These are phyloP conservation scores for Astrocystis sublimbata DNA, from an alignment of 495 filamentous ascomycete genomes.

Conservation along the genomic window DNA sequence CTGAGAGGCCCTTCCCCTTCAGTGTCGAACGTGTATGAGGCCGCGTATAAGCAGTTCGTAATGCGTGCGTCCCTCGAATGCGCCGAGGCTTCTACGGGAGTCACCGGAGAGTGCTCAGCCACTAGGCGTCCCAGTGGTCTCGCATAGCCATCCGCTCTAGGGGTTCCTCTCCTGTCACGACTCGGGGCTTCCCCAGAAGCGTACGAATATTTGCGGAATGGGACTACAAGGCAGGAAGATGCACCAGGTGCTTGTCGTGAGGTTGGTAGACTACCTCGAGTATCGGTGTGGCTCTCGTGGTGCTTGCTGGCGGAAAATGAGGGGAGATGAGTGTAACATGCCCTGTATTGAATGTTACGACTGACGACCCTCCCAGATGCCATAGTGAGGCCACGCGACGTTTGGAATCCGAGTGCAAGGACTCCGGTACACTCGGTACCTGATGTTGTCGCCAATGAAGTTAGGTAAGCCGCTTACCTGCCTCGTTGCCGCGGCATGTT, in stretches of 20 bases:
- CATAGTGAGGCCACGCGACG: too few relatives aligned
- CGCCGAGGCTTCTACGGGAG: background rate
- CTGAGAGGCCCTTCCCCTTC: conserved; percentile 34
- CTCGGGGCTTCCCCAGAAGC: background rate
- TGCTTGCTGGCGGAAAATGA: background rate
- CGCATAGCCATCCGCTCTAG: background rate
- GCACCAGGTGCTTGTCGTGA: background rate
- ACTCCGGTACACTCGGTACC: too few relatives aligned
- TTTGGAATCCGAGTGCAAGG: too few relatives aligned
- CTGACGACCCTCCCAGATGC: too few relatives aligned
- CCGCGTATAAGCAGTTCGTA: conserved; percentile 39
- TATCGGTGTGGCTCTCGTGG: background rate
- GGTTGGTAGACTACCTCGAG: background rate
- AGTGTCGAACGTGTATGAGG: conserved; percentile 60
- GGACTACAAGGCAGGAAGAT: background rate
- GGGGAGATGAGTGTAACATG: too few relatives aligned
- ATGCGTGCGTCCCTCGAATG: conserved; percentile 25
- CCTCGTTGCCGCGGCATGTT: too few relatives aligned
- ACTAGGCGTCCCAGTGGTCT: conserved; percentile 20
- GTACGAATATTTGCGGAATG: conserved; percentile 2
- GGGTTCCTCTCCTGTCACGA: background rate
- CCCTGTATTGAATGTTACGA: too few relatives aligned
- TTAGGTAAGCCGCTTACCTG: too few relatives aligned
- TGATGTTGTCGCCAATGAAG: too few relatives aligned
- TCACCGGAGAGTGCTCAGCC: conserved; percentile 13